phyloP scores from a whole-genome alignment of 1,139 yeast genomes.

The Sugiyamaella xylanicola region DNA sequence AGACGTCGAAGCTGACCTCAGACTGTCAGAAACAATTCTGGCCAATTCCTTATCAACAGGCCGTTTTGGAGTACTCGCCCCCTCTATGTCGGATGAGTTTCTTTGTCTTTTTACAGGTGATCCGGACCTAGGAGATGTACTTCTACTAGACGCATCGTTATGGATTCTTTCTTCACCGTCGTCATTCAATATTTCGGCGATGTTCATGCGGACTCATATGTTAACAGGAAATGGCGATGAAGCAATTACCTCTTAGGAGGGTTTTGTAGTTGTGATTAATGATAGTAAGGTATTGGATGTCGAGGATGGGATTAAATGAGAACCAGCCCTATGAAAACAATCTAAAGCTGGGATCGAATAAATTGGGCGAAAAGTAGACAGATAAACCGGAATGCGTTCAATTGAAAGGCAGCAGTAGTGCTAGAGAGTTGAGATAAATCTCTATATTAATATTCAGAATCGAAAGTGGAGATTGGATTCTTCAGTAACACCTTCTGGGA shows the following conservation, averaged over 20 bases:
- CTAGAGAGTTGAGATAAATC: no score
- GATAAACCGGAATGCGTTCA: neutral
- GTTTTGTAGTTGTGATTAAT: neutral
- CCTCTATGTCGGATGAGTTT: slow-evolving; percentile 16
- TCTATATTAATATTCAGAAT: no score
- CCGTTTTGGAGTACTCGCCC: neutral
- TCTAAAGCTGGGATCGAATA: neutral
- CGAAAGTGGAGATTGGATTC: no score
- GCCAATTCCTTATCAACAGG: neutral
- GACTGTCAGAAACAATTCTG: neutral
- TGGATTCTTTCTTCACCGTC: slow-evolving; percentile 20
- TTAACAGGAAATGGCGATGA: neutral
- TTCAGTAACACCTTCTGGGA: no score
- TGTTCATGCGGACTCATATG: slow-evolving; percentile 30
- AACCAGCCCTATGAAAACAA: neutral
- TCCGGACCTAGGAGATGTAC: slow-evolving; percentile 9
- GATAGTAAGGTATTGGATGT: neutral
- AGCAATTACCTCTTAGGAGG: neutral
- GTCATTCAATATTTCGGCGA: slow-evolving; percentile 31
- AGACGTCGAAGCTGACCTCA: neutral
- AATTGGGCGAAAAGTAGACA: neutral
- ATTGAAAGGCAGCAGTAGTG: neutral
- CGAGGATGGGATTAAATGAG: neutral
- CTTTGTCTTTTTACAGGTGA: slow-evolving; percentile 17
- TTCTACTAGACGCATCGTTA: slow-evolving; percentile 17